Base-by-base conservation (phyloP, 129 eudicot genomes). In the Tanacetum coccineum region DNA sequence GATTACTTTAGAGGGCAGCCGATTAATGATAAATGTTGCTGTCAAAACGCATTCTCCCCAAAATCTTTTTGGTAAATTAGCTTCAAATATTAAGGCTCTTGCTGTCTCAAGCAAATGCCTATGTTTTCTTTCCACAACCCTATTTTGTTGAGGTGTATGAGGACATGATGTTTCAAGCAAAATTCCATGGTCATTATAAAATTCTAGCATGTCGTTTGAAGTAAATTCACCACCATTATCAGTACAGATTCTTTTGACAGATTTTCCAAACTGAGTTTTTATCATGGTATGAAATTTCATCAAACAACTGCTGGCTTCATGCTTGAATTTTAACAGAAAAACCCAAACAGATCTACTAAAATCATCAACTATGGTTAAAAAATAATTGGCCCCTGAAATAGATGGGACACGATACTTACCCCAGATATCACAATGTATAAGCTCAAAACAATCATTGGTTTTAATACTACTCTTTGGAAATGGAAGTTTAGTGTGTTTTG, bases 71-170 rank as follows among this genome's bases (percentile, higher is more conserved):
- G 70, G 66, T 4, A 59, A 30, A 3, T 12, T 39, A 18, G 67
- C 40, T 3, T 58, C 18, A 17, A 68, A 13, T 4, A n/a, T 7
- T 1, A 76, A 4, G 22, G 80, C 57, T 2, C 74, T 50, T 1
- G 74, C 70, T 0, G 63, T 62, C 3, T 59, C 73, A 4, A 67
- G 19, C 52, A 22, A 22, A 22, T 22, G 25, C 25, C 25, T 22
- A 22, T 22, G 25, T 22, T 22, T n/a, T 22, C 25, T 22, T 22
- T 22, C 25, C 25, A 22, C 25, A 13, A 56, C 22, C 25, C 65
- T 70, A 49, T 76, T 62, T 39, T 76, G 75, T 39, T 76, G 70
- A 0, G 75, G 71, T 3, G 70, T 68, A 2, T 54, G 50, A 2
- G 57, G 57, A 14, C 57, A 50, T 0, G 18, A 0, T 3, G 55